Evolutionary conservation across 345 rosid species (phyloP).

Genomic region (Abelmoschus esculentus): DNA sequence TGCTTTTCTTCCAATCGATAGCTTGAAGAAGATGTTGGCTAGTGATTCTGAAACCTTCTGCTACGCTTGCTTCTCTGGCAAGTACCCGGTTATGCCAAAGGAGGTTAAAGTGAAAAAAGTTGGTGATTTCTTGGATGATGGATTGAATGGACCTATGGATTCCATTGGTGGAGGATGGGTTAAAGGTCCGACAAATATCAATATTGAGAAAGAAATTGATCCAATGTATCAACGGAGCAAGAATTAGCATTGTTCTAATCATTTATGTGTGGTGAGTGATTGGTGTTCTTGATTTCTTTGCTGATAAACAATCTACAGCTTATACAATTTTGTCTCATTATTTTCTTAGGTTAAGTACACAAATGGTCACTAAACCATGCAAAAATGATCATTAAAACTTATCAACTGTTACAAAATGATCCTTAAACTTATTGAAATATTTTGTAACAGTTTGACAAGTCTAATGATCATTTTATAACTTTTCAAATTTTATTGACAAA

Average conservation of each 20-base stretch:
- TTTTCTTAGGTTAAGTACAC: not conserved
- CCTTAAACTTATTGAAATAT: too few relatives aligned
- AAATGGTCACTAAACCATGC: too few relatives aligned
- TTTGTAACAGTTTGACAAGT: too few relatives aligned
- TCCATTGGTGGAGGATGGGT: slow-evolving; percentile 77
- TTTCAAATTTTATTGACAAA: too few relatives aligned
- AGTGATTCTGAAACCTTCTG: slow-evolving; percentile 50
- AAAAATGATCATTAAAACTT: too few relatives aligned
- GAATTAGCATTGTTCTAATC: not conserved
- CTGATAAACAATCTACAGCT: not conserved
- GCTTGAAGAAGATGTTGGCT: slow-evolving; percentile 53
- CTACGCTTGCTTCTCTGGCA: slow-evolving; percentile 83
- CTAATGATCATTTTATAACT: too few relatives aligned
- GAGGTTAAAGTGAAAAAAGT: slow-evolving; percentile 69
- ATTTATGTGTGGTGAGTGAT: not conserved
- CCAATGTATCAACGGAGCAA: slow-evolving; percentile 1
- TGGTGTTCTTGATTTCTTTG: not conserved
- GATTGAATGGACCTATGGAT: slow-evolving; percentile 54
- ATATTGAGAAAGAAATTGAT: slow-evolving; percentile 15
- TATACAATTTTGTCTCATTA: not conserved
- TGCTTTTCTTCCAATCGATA: slow-evolving; percentile 61
- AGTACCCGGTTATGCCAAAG: slow-evolving; percentile 69
- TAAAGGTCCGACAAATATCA: slow-evolving; percentile 26
- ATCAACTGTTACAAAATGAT: too few relatives aligned
- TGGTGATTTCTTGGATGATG: slow-evolving; percentile 85